Evolutionary conservation across 768 basidiomycete genomes (phyloP).

Genomic region (Suillus alpinus): DNA sequence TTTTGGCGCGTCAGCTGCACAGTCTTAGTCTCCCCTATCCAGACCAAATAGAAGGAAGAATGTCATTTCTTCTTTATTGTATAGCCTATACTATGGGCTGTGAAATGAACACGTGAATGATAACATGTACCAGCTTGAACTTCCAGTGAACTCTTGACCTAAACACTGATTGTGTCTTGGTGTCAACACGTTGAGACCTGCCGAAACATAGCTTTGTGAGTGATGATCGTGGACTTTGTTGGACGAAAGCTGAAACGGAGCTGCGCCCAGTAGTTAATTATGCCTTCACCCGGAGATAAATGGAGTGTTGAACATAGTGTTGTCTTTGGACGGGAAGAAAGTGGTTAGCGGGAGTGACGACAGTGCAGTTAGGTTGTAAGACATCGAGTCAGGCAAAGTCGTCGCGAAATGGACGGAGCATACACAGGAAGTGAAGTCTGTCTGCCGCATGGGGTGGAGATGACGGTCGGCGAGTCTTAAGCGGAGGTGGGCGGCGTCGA

Average conservation of each 20-base stretch:
- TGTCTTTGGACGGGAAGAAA: not conserved
- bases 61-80: no score
- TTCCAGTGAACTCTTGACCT: not conserved
- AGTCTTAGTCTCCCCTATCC: no score
- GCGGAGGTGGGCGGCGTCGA: no score
- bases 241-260: not conserved
- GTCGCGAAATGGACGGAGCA: not conserved
- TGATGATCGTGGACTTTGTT: not conserved
- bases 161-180: not conserved
- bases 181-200: not conserved
- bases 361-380: not conserved
- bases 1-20: no score
- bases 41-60: no score
- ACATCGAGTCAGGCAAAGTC: not conserved
- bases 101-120: no score
- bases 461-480: not conserved
- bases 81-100: no score
- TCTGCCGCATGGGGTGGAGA: not conserved
- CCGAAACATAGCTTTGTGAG: not conserved
- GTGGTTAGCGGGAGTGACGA: not conserved
- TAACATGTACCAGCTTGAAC: not conserved
- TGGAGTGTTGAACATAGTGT: not conserved
- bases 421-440: fast-evolving
- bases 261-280: not conserved
- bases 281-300: not conserved